Percentiles rank a stretch among this genome's conserved stretches.
Conservation (phyloP, 495 filamentous ascomycete species). For the Massariosphaeria phaeospora region DNA sequence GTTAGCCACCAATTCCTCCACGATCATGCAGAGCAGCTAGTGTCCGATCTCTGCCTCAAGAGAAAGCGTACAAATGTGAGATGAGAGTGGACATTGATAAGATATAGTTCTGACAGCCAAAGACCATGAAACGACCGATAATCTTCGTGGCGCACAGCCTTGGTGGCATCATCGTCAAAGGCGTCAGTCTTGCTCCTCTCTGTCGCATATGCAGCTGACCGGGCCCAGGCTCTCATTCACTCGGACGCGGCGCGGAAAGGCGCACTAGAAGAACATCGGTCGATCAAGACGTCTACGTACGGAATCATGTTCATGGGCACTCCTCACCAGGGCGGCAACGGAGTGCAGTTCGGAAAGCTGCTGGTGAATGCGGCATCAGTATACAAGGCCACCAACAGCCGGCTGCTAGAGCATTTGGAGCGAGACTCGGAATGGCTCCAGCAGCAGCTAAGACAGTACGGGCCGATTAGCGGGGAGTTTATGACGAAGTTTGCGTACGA, state of each 20-base stretch:
- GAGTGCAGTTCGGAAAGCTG: constrained; percentile 27
- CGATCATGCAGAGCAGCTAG: constrained; percentile 35
- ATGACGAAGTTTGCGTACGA: constrained; percentile 26
- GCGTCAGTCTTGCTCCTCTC: constrained; percentile 4
- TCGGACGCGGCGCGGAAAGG: constrained; percentile 25
- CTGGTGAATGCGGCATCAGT: constrained; percentile 39
- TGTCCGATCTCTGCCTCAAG: constrained; percentile 35
- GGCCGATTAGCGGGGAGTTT: constrained; percentile 15
- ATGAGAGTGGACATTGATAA: constrained; percentile 18
- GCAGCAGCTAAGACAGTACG: constrained; percentile 37
- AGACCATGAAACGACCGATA: constrained; percentile 27
- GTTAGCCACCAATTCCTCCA: constrained; percentile 34
- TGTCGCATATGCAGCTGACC: constrained; percentile 6
- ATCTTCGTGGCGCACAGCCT: constrained; percentile 34
- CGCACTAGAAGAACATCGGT: constrained; percentile 24
- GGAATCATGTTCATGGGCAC: constrained; percentile 34
- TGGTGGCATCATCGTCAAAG: constrained; percentile 31
- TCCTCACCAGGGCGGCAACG: constrained; percentile 34
- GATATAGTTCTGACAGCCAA: constrained; percentile 6
- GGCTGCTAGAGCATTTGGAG: constrained; percentile 36
- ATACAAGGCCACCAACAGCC: constrained; percentile 33
- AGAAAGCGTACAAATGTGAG: constrained; percentile 31
- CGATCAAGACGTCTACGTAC: constrained; percentile 25
- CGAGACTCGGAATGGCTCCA: constrained; percentile 39
- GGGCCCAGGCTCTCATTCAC: constrained; percentile 29